Percentiles rank a stretch among this genome's conserved stretches.
phyloP scores from a whole-genome alignment of 306 rosid genomes.

The Fagus crenata region DNA sequence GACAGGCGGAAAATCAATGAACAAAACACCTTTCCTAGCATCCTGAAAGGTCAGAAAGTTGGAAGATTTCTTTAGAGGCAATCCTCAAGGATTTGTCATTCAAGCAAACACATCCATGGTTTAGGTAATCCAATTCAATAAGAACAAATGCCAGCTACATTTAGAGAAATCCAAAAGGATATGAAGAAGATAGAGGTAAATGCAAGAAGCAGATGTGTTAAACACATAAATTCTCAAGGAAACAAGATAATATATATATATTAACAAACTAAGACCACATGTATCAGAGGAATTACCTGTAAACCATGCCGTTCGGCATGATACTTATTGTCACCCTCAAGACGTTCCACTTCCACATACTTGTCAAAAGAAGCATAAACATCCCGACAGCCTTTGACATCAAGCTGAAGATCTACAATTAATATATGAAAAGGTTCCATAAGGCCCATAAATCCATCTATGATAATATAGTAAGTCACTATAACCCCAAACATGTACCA shows the following conservation, averaged over 20 bases:
- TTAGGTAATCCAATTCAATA: neutral
- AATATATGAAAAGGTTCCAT: slow-evolving; percentile 6
- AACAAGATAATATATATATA: neutral
- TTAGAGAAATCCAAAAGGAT: neutral
- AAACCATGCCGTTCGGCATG: slow-evolving; percentile 85
- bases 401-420: slow-evolving; percentile 82
- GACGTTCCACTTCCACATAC: slow-evolving; percentile 88
- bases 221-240: neutral
- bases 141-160: neutral
- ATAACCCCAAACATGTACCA: slow-evolving; percentile 50
- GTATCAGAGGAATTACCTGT: slow-evolving; percentile 51
- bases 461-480: slow-evolving; percentile 3
- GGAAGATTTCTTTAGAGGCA: neutral
- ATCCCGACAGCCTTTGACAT: slow-evolving; percentile 91
- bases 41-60: slow-evolving; percentile 50
- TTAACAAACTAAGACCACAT: neutral
- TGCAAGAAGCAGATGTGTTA: neutral
- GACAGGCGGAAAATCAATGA: slow-evolving; percentile 95
- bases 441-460: neutral
- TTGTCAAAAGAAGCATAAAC: slow-evolving; percentile 94
- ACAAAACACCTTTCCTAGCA: slow-evolving; percentile 90
- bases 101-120: neutral
- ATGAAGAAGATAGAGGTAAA: neutral
- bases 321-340: slow-evolving; percentile 92
- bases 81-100: neutral